Percentiles rank a stretch among this genome's conserved stretches.
Evolutionary conservation across 305 asterid genomes (phyloP).

Genomic region (Galium porrigens): DNA sequence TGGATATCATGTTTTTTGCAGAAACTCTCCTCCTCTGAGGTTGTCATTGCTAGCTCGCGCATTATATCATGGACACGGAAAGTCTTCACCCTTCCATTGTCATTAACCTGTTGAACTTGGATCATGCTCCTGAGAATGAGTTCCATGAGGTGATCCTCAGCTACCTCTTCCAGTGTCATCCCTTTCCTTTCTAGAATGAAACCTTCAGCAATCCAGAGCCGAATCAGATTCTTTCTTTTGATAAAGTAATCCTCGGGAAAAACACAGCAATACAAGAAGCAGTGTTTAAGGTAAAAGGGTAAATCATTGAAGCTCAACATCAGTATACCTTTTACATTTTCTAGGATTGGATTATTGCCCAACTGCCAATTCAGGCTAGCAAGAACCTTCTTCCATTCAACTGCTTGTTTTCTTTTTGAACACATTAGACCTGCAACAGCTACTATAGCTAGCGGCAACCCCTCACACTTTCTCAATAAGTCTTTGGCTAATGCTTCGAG

Average conservation of each 20-base stretch:
- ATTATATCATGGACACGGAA: slow-evolving; percentile 22
- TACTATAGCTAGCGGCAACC: slow-evolving; percentile 27
- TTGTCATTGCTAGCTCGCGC: slow-evolving; percentile 22
- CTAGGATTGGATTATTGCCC: slow-evolving; percentile 19
- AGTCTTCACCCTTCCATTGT: slow-evolving; percentile 19
- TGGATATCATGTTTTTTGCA: slow-evolving; percentile 15
- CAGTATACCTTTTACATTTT: slow-evolving; percentile 18
- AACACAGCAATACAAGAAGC: slow-evolving; percentile 24
- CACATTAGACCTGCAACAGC: slow-evolving; percentile 24
- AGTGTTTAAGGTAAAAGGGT: slow-evolving; percentile 22
- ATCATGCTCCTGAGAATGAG: slow-evolving; percentile 25
- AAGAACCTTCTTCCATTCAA: slow-evolving; percentile 22
- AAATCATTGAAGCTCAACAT: slow-evolving; percentile 22
- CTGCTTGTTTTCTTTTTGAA: slow-evolving; percentile 14
- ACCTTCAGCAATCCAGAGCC: slow-evolving; percentile 27
- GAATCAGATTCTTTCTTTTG: slow-evolving; percentile 18
- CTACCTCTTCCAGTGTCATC: slow-evolving; percentile 21
- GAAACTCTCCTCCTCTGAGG: slow-evolving; percentile 20
- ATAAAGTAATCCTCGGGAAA: slow-evolving; percentile 21
- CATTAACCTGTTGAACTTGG: slow-evolving; percentile 17
- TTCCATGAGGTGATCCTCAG: slow-evolving; percentile 20
- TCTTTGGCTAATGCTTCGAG: slow-evolving; percentile 18
- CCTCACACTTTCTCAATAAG: slow-evolving; percentile 23
- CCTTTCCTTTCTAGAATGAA: slow-evolving; percentile 20
- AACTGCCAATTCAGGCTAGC: slow-evolving; percentile 22